These are phyloP conservation scores for Dicorynia guianensis DNA, from an alignment of 306 rosid genomes.

Conservation along the genomic window DNA sequence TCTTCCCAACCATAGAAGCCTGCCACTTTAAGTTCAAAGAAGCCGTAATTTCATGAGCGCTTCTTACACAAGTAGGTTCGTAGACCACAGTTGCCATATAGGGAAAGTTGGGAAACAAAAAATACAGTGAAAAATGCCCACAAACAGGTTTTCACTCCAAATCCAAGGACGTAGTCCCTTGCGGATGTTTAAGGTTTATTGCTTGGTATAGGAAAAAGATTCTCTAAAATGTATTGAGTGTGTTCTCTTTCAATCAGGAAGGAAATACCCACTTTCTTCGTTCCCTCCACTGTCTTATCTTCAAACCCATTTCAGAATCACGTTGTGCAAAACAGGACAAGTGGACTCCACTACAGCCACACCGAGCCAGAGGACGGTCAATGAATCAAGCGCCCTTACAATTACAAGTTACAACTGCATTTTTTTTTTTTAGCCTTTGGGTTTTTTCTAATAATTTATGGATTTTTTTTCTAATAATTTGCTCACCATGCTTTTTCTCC, in stretches of 20 bases:
- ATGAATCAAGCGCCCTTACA: too few relatives aligned
- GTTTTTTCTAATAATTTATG: too few relatives aligned
- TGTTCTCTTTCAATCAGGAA: neutral
- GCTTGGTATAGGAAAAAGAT: too few relatives aligned
- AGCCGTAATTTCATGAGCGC: slow-evolving; percentile 26
- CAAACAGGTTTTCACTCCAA: neutral
- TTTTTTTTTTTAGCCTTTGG: too few relatives aligned
- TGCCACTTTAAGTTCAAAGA: slow-evolving; percentile 49
- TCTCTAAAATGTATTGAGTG: too few relatives aligned
- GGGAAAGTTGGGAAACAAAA: neutral
- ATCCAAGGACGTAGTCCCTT: neutral
- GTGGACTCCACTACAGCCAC: slow-evolving; percentile 37
- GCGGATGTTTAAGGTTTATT: too few relatives aligned
- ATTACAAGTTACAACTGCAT: too few relatives aligned
- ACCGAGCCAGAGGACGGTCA: neutral
- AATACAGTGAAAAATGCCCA: neutral
- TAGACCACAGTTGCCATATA: slow-evolving; percentile 46
- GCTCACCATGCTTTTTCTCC: too few relatives aligned
- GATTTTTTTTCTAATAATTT: too few relatives aligned
- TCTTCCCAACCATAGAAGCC: slow-evolving; percentile 30
- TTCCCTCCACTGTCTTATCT: slow-evolving; percentile 37
- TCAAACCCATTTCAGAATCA: slow-evolving; percentile 7
- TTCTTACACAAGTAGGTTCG: slow-evolving; percentile 48
- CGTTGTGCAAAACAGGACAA: slow-evolving; percentile 18
- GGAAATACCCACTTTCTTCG: neutral